phyloP scores from a whole-genome alignment of 805 yeast genomes.

The Ogataea nitratoaversa region DNA sequence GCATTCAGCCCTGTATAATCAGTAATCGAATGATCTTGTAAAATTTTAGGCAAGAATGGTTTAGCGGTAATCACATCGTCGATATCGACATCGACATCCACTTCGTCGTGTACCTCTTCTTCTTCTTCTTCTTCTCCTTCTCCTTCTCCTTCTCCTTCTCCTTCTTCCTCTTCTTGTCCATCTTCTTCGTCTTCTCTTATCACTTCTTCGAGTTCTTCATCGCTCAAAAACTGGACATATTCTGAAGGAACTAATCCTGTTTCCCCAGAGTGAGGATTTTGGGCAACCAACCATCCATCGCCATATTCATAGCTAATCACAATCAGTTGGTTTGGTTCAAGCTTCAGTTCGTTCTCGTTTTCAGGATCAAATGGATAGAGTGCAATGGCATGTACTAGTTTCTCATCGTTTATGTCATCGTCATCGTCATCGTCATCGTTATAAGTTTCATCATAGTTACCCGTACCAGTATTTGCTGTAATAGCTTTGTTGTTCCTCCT shows the following conservation, averaged over 20 bases:
- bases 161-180: constrained; percentile 24
- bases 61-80: constrained; percentile 31
- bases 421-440: constrained; percentile 3
- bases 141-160: constrained; percentile 23
- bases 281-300: constrained; percentile 97
- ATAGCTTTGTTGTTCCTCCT: not conserved
- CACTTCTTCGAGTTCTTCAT: constrained; percentile 21
- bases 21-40: constrained; percentile 16
- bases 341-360: constrained; percentile 83
- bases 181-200: constrained; percentile 4
- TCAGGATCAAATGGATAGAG: constrained; percentile 88
- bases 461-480: no score
- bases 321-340: constrained; percentile 76
- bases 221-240: constrained; percentile 62
- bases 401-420: constrained; percentile 17
- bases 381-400: constrained; percentile 60
- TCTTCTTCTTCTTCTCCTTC: constrained; percentile 9
- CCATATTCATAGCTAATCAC: constrained; percentile 91
- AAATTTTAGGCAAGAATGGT: constrained; percentile 39
- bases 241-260: constrained; percentile 96
- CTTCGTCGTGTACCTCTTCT: constrained; percentile 7
- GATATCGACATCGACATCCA: constrained; percentile 10
- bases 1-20: constrained; percentile 11
- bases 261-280: constrained; percentile 67
- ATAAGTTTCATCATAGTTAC: not conserved